Base-by-base conservation (phyloP, 805 yeast genomes). In the Clavispora vitiphila region DNA sequence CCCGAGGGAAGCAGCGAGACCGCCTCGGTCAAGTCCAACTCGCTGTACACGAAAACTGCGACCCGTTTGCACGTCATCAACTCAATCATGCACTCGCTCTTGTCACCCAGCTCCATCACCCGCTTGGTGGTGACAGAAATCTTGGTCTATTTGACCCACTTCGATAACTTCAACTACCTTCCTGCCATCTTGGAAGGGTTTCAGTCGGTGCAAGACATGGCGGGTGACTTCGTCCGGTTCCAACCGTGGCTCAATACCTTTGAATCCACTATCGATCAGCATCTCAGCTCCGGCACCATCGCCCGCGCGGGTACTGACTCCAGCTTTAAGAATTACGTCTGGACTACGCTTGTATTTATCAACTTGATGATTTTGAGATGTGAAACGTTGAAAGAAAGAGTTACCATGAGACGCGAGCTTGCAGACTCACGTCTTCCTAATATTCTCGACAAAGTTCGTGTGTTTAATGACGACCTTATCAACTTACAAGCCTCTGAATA, bases 171-270 rank as follows among this genome's bases (percentile, higher is more conserved):
- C 15, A 58, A 61, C 32, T 55, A 55, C 34, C 40, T 62, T 8
- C 55, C 57, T 1, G 47, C 49, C 12, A 57, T 65, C 3, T 43
- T 68, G 22, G 69, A 64, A 3, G 57, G 66, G 10, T 54, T 70
- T 56, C 50, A 49, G 2, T 41, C 51, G 3, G 51, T 70, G 16
- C 73, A 65, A 42, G 71, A 67, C 41, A 46, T 53, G 10, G 40
- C 57, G 16, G 71, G 72, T 1, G 70, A 64, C 23, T 59, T 46
- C 44, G 62, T 58, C 1, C 45, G 62, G 22, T 69, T 65, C 46
- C 72, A 65, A 36, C 72, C 74, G 2, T 69, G 74, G 74, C 43
- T 70, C 18, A 55, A 56, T 36, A 53, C 68, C 1, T 61, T 68
- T 20, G 71, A 69, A 38, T 51, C 60, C 18, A 57, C 62, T 24